Conservation (phyloP, 192 early-diverging fungal genomes). For the Radiomyces spectabilis region DNA sequence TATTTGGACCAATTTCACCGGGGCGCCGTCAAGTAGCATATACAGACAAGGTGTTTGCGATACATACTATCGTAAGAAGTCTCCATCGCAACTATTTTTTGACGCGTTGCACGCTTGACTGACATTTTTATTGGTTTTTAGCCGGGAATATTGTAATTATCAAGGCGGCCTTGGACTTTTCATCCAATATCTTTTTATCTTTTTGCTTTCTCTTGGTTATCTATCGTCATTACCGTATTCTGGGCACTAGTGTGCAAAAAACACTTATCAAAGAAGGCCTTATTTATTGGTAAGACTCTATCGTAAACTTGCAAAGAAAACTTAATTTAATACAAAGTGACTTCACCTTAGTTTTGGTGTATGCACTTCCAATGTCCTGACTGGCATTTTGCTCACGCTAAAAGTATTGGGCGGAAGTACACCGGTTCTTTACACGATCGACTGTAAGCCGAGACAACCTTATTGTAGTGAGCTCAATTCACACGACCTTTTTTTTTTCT, state of each 20-base stretch:
- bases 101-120: too few relatives aligned
- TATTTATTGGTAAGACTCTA: constrained; percentile 25
- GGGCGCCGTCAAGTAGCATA: constrained; percentile 5
- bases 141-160: constrained; percentile 9
- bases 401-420: constrained; percentile 19
- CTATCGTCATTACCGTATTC: constrained; percentile 18
- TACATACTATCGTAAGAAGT: constrained; percentile 25
- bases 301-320: too few relatives aligned
- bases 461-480: not conserved
- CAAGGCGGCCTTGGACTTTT: constrained; percentile 17
- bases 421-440: constrained; percentile 26
- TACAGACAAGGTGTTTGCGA: constrained; percentile 5
- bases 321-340: too few relatives aligned
- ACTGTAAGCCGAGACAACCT: constrained; percentile 11
- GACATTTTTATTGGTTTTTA: not conserved
- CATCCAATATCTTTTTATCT: constrained; percentile 20
- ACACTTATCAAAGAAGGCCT: constrained; percentile 21
- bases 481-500: not conserved
- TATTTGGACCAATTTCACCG: constrained; percentile 14
- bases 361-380: constrained; percentile 20
- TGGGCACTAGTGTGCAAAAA: constrained; percentile 23
- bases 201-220: constrained; percentile 24
- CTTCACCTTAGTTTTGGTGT: constrained; percentile 25
- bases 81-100: too few relatives aligned
- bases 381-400: constrained; percentile 8